Evolutionary conservation across 2,329 filamentous ascomycete genomes (phyloP).

Genomic region (Setomelanomma holmii): DNA sequence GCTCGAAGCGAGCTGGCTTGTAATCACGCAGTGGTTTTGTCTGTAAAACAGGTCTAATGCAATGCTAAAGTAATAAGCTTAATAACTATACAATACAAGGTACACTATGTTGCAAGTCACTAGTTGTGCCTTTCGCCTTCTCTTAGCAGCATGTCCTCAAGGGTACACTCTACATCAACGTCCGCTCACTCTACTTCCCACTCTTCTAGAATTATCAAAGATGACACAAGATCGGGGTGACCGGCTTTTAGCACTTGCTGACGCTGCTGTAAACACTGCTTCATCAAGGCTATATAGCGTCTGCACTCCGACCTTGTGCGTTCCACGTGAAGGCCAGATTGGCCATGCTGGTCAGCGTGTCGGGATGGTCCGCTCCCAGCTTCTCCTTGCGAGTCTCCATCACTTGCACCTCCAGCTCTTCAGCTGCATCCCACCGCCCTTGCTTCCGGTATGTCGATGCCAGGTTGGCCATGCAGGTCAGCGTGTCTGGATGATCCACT

Average conservation of each 20-base stretch:
- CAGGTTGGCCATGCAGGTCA: too few species aligned
- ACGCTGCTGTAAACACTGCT: background rate
- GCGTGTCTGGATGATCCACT: too few species aligned
- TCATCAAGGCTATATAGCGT: background rate
- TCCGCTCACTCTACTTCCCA: background rate
- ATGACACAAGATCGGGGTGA: background rate
- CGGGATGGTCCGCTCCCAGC: too few species aligned
- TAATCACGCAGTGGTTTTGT: background rate
- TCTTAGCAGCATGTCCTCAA: conserved; percentile 1
- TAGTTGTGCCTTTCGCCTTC: background rate
- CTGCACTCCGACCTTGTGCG: background rate
- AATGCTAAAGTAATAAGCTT: too few species aligned
- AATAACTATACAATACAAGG: too few species aligned
- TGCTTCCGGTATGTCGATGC: too few species aligned
- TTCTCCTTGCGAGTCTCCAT: too few species aligned
- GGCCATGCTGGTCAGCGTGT: too few species aligned
- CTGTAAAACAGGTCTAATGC: conserved; percentile 2
- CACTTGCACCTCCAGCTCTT: too few species aligned
- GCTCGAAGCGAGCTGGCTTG: background rate
- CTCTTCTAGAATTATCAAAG: background rate
- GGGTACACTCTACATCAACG: background rate
- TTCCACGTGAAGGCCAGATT: background rate
- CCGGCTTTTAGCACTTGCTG: background rate
- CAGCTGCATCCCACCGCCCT: too few species aligned
- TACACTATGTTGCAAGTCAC: too few species aligned